A percentile compares a stretch with the other conserved stretches of the same genome.
Conservation (phyloP, 2,329 filamentous ascomycete species). For the Fusarium haematococcum region DNA sequence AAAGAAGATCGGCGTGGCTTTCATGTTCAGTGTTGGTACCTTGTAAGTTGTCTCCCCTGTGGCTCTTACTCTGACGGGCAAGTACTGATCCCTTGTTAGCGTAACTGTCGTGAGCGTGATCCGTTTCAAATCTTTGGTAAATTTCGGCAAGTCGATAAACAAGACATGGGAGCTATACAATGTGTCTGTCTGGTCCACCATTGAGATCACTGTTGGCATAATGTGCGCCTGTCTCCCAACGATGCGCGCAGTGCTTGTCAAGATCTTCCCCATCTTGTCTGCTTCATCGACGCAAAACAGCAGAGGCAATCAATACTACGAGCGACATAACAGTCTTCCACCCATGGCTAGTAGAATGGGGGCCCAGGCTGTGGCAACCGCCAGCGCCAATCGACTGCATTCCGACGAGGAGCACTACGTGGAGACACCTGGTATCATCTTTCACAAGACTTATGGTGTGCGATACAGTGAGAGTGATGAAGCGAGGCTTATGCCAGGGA, state of each 20-base stretch:
- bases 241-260: background rate
- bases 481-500: background rate
- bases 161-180: conserved; percentile 41
- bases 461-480: conserved; percentile 9
- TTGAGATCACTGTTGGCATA: conserved; percentile 37
- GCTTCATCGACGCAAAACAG: background rate
- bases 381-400: background rate
- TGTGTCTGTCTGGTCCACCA: conserved; percentile 44
- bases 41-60: conserved; percentile 45
- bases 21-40: conserved; percentile 59
- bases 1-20: conserved; percentile 56
- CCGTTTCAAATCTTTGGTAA: conserved; percentile 42
- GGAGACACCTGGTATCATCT: background rate
- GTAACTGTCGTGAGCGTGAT: conserved; percentile 46
- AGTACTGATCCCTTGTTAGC: background rate
- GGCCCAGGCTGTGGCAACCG: background rate
- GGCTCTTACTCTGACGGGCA: background rate
- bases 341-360: background rate
- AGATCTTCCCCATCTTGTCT: background rate
- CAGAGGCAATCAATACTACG: background rate
- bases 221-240: conserved; percentile 3
- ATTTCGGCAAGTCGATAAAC: conserved; percentile 36
- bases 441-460: background rate
- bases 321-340: background rate
- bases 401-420: background rate